Conservation (phyloP, 129 eudicot genomes). For the Scalesia atractyloides region DNA sequence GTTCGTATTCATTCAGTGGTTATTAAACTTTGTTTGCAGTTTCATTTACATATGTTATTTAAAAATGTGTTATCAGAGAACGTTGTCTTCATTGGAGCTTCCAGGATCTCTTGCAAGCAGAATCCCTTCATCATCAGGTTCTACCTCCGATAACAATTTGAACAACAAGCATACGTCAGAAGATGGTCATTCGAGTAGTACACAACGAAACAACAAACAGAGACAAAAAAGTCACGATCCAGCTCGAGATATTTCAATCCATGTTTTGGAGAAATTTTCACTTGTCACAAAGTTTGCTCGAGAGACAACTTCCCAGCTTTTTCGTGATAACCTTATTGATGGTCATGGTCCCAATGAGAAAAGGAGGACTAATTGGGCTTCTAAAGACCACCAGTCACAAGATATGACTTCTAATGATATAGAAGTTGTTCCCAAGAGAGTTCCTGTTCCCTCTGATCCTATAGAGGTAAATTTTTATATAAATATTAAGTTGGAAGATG, state of each 20-base stretch:
- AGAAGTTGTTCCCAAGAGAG: constrained; percentile 41
- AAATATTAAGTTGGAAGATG: neutral
- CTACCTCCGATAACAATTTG: constrained; percentile 41
- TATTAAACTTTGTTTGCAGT: constrained; percentile 10
- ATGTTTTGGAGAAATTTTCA: constrained; percentile 88
- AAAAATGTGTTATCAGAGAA: constrained; percentile 57
- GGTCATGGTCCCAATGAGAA: constrained; percentile 52
- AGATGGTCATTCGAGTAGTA: constrained; percentile 33
- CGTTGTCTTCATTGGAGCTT: constrained; percentile 92
- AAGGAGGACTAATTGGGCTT: constrained; percentile 52
- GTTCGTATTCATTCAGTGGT: constrained; percentile 13
- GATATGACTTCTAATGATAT: constrained; percentile 34
- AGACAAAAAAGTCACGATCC: constrained; percentile 73
- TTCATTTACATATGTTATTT: constrained; percentile 15
- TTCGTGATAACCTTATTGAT: constrained; percentile 71
- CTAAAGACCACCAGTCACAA: constrained; percentile 31
- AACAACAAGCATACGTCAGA: constrained; percentile 39
- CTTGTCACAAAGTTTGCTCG: constrained; percentile 96
- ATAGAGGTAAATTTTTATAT: constrained; percentile 57
- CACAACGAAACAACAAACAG: constrained; percentile 58
- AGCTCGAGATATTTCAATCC: constrained; percentile 88
- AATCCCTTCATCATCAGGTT: constrained; percentile 54
- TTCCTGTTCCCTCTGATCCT: constrained; percentile 73
- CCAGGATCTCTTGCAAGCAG: constrained; percentile 74
- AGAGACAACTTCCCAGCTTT: constrained; percentile 95